Base-by-base conservation (phyloP, 1,284 basidiomycete genomes). In the Athelia sp. region DNA sequence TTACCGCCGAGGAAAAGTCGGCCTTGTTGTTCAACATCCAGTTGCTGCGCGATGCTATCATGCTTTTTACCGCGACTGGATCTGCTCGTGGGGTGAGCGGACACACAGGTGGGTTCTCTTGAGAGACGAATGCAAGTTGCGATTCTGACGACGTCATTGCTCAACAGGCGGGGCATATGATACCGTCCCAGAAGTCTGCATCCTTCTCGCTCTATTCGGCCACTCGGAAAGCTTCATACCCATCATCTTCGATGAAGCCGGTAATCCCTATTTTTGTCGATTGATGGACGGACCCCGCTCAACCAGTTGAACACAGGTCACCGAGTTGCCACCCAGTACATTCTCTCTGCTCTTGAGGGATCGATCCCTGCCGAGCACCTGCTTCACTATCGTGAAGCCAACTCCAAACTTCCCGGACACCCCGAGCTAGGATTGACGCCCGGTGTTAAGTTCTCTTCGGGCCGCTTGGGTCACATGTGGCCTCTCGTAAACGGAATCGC, bases 391-490 rank as follows among this genome's bases (percentile, higher is more conserved):
- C 87, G 90, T 47, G 86, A 82, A 61, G 90, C 90, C 50, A 78
- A 90, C 66, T 86, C 88, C 24, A 87, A 87, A 62, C 82, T 93
- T 29, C 90, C 90, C 1, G 90, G 90, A 22, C 90, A 93, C 62
- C 90, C 90, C 11, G 90, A 92, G 67, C 74, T 92, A 18, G 90
- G 89, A 23, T 73, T 92, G 50, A 92, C 90, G 1, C 90, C 90
- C 18, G 90, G 89, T 24, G 79, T 92, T 66, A 90, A 90, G 68
- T 92, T 92, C 71, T 90, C 87, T 8, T 91, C 89, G 1, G 90
- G 89, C 23, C 86, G 89, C 63, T 78, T 91, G 23, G 88, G 88
- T 1, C 88, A 91, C 65, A 81, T 91, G 75, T 91, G 88, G 80
- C 81, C 87, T 0, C 66, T 87, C 52, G 84, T 91, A 50, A 92